phyloP scores from a whole-genome alignment of 306 rosid species.

The Urtica urens region DNA sequence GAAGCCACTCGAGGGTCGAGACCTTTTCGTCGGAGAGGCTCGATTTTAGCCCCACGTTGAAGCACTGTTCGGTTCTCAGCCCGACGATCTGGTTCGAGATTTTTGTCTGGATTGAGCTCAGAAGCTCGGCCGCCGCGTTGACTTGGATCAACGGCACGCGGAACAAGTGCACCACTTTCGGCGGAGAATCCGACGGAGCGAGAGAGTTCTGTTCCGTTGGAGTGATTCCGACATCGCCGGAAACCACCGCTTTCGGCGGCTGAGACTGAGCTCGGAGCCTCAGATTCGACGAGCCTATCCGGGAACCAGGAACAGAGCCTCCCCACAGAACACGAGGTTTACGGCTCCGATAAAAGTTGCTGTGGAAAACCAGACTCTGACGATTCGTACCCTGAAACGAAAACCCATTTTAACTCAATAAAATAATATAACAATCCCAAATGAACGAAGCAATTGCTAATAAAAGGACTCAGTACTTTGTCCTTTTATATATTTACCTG shows the following conservation, averaged over 20 bases:
- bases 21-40: slow-evolving; percentile 39
- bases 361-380: slow-evolving; percentile 29
- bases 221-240: slow-evolving; percentile 35
- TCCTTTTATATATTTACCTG: slow-evolving; percentile 25
- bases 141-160: slow-evolving; percentile 63
- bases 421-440: background rate
- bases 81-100: slow-evolving; percentile 59
- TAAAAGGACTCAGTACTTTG: background rate
- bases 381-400: slow-evolving; percentile 40
- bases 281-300: slow-evolving; percentile 18
- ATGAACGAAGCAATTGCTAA: background rate
- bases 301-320: slow-evolving; percentile 8
- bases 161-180: slow-evolving; percentile 55
- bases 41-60: slow-evolving; percentile 48
- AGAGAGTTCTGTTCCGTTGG: slow-evolving; percentile 28
- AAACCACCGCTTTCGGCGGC: slow-evolving; percentile 41
- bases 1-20: slow-evolving; percentile 66
- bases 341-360: slow-evolving; percentile 23
- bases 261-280: slow-evolving; percentile 40
- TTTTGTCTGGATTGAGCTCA: slow-evolving; percentile 53
- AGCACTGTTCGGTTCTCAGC: slow-evolving; percentile 67
- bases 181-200: too few species aligned
- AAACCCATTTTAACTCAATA: background rate
- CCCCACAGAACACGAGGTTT: slow-evolving; percentile 45
- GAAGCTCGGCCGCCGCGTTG: slow-evolving; percentile 57